Conservation (phyloP, 108 stramenopile genomes). For the Fragilariopsis cylindrus region DNA sequence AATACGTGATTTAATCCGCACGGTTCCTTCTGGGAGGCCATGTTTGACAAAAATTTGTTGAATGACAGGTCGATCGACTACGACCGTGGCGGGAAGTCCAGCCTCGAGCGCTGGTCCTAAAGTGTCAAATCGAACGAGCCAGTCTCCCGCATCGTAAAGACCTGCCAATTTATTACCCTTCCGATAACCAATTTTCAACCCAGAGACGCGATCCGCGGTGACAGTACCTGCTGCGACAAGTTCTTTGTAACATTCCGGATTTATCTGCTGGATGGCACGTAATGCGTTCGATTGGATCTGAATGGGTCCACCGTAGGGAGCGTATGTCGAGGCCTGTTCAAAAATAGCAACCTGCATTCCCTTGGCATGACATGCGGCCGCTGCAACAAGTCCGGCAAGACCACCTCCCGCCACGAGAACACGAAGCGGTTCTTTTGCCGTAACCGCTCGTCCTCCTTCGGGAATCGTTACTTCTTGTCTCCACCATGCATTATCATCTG, state of each 20-base stretch:
- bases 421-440: slow-evolving; percentile 71
- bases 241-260: slow-evolving; percentile 73
- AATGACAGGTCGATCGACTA: slow-evolving; percentile 96
- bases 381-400: slow-evolving; percentile 84
- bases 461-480: slow-evolving; percentile 40
- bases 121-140: slow-evolving; percentile 95
- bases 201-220: slow-evolving; percentile 88
- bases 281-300: slow-evolving; percentile 97
- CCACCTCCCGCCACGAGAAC: slow-evolving; percentile 88
- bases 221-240: slow-evolving; percentile 80
- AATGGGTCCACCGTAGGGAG: slow-evolving; percentile 97
- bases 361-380: slow-evolving; percentile 87
- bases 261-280: slow-evolving; percentile 89
- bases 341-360: slow-evolving; percentile 92
- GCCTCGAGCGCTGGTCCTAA: slow-evolving; percentile 90
- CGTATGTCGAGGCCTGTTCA: slow-evolving; percentile 87
- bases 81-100: slow-evolving; percentile 92
- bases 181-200: slow-evolving; percentile 88
- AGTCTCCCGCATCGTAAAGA: slow-evolving; percentile 88
- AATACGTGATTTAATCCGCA: slow-evolving; percentile 84
- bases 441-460: slow-evolving; percentile 57
- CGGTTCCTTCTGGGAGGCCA: slow-evolving; percentile 87
- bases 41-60: slow-evolving; percentile 93
- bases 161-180: slow-evolving; percentile 75
- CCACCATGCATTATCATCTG: slow-evolving; percentile 76